phyloP scores from a whole-genome alignment of 2,329 filamentous ascomycete species.

The Colletotrichum filicis region DNA sequence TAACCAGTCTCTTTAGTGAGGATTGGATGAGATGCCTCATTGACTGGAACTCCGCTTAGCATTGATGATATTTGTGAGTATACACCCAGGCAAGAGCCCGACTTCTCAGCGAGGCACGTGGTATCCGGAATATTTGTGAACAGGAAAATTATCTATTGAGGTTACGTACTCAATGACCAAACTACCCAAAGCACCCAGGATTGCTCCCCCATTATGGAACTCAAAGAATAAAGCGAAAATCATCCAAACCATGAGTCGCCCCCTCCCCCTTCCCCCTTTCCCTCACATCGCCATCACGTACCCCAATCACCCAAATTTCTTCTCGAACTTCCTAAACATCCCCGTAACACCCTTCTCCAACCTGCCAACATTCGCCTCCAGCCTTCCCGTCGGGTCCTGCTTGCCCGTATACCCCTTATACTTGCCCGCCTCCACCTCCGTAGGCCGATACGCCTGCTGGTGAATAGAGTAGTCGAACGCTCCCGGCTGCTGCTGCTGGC shows the following conservation, averaged over 20 bases:
- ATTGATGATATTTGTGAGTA: no score
- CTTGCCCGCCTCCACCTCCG: conserved; percentile 66
- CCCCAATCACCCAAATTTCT: conserved; percentile 68
- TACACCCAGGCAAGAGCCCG: no score
- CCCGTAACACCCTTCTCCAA: conserved; percentile 77
- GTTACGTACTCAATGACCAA: no score
- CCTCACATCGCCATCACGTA: not conserved
- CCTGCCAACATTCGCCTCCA: conserved; percentile 74
- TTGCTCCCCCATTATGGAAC: not conserved
- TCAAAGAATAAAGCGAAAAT: not conserved
- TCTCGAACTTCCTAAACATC: conserved; percentile 83
- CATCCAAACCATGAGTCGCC: not conserved
- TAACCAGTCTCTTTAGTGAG: no score
- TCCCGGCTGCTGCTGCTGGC: conserved; percentile 36
- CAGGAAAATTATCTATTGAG: no score
- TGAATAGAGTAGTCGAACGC: conserved; percentile 68
- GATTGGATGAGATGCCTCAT: no score
- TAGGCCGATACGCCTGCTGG: conserved; percentile 76
- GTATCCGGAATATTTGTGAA: no score
- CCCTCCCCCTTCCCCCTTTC: not conserved
- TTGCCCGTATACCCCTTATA: conserved; percentile 56
- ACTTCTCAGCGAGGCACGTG: no score
- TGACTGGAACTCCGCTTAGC: no score
- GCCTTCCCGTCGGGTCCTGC: conserved; percentile 58
- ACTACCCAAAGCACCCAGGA: no score